Evolutionary conservation across 345 rosid species (phyloP), one percentile per base, ranked within the genome.

Genomic region (Turnera subulata): DNA sequence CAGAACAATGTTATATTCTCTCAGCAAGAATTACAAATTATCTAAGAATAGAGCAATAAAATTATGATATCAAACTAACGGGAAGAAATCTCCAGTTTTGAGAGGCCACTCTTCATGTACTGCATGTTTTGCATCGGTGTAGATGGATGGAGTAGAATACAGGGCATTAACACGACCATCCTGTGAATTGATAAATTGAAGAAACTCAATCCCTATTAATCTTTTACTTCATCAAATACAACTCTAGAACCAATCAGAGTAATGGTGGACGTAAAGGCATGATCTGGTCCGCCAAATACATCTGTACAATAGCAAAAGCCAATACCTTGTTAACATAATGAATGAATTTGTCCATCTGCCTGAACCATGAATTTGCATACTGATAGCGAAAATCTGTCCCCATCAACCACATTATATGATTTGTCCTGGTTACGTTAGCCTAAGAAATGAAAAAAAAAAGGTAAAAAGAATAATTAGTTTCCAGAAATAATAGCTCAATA

Each of bases 321-420:
- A 17, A 19, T 82, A 88, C 98, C 95, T 75, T 57, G 65, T 88
- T 91, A 53, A 91, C 92, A 76, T 91, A 91, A 75, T 88, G 96
- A 69, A 91, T 86, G 73, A 88, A 88, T 78, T 91, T 91, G 81
- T 91, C 98, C 77, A 88, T 91, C 76, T 91, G 96, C 78, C 92
- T 78, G 70, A 82, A 91, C 96, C 98, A 91, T 50, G 98, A 85
- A 68, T 78, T 67, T 53, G 98, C 98, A 68, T 88, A 91, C 62
- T 88, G 98, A 73, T 91, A 91, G 46, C 94, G 87, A 62, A 91
- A 91, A 73, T 91, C 98, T 29, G 96, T 86, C 67, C 96, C 98
- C 96, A 88, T 91, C 51, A 70, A 23, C 96, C 96, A 91, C 96
- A 91, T 91, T 58, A 86, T 74, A 75, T 91, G 96, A 74, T 84